Base-by-base conservation (phyloP, 2,329 filamentous ascomycete genomes). In the Capronia epimyces region DNA sequence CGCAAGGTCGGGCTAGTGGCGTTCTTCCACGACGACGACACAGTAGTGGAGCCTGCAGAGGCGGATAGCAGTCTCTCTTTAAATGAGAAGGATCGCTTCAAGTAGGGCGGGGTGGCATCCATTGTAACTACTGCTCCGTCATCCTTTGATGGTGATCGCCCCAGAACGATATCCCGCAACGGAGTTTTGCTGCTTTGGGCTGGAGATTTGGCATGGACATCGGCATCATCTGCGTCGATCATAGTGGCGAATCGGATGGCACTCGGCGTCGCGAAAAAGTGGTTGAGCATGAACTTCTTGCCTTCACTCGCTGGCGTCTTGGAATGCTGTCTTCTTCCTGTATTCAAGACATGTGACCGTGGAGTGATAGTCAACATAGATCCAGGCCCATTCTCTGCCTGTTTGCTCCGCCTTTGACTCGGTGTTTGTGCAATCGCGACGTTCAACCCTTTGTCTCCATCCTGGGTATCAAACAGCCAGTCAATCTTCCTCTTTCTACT, bases 251-350 rank as follows among this genome's bases (percentile, higher is more conserved):
- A 74, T 34, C 70, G 67, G 57, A 68, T 63, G 0, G 70, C 70
- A 2, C 69, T 73, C 1, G 72, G 72, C 0, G 71, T 74, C 10
- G 70, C 70, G 50, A 74, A 74, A 29, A 74, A 65, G 41, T 69
- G 69, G 9, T 69, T 68, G 12, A 74, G 64, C 56, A 70, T 70
- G 48, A 71, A 71, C 49, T 67, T 70, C 52, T 71, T 72, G 8
- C 69, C 69, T 9, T 70, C 68, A 10, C 70, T 73, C 2, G 65
- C 66, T 2, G 71, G 71, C 0, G 71, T 74, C 5, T 69, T 65
- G 5, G 60, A 60, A 18, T 59, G 52, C 16, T 56, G 51, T 8
- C 50, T 43, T 24, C 41, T 46, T 5, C 41, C 39, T 65, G 66
- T n/a, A 48, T 46, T 22, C 66, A 65, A 9, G 10, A n/a, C 43